A percentile compares a stretch with the other conserved stretches of the same genome.
phyloP scores from a whole-genome alignment of 163 green algal species.

The Scenedesmus sp. region DNA sequence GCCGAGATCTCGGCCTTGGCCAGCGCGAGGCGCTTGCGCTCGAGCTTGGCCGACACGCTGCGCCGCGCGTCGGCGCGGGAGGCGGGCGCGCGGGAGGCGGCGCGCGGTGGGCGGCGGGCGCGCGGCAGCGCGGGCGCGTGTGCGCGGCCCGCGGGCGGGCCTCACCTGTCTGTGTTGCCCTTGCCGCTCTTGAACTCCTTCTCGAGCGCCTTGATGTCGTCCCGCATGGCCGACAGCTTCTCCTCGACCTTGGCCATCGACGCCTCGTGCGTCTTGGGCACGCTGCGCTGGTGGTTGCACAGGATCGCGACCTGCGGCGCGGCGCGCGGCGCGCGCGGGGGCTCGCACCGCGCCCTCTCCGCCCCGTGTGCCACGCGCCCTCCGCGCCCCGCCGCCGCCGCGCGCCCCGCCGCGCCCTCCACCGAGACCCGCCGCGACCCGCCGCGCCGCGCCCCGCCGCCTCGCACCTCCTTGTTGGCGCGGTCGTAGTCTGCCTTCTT shows the following conservation, averaged over 20 bases:
- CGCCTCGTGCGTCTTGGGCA: constrained; percentile 86
- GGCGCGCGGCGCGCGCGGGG: too few species aligned
- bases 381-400: too few species aligned
- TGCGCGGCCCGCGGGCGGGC: background rate
- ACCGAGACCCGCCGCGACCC: too few species aligned
- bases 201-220: constrained; percentile 67
- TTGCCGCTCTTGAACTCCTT: constrained; percentile 53
- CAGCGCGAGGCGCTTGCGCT: constrained; percentile 65
- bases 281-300: constrained; percentile 96
- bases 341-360: too few species aligned
- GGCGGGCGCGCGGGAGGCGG: background rate
- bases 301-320: constrained; percentile 91
- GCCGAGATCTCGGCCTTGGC: constrained; percentile 70
- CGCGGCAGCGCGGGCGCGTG: too few species aligned
- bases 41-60: constrained; percentile 53
- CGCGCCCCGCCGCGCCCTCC: too few species aligned
- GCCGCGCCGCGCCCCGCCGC: too few species aligned
- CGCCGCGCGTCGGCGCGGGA: background rate
- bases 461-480: constrained; percentile 96
- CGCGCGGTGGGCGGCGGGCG: too few species aligned
- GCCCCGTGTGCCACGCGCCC: too few species aligned
- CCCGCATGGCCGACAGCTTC: constrained; percentile 72
- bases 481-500: constrained; percentile 93
- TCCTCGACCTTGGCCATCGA: constrained; percentile 91
- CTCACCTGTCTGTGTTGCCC: constrained; percentile 52